Evolutionary conservation across 2,329 filamentous ascomycete genomes (phyloP).

Genomic region (Lachnellula suecica): DNA sequence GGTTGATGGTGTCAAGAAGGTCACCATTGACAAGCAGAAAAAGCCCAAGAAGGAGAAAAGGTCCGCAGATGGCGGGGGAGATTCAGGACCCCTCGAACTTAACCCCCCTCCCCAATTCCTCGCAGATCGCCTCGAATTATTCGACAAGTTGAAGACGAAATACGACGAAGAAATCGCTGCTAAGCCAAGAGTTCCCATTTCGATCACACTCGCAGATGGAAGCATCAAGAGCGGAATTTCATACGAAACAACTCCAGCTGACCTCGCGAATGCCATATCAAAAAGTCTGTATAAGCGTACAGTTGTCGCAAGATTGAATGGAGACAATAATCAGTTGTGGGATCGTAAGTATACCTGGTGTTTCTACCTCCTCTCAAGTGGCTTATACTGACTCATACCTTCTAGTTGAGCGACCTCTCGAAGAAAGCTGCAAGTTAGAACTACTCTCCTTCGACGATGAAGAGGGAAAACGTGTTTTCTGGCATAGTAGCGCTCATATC

Average conservation of each 20-base stretch:
- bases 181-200: slow-evolving; percentile 73
- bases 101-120: slow-evolving; percentile 71
- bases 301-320: slow-evolving; percentile 83
- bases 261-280: slow-evolving; percentile 75
- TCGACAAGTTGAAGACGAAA: slow-evolving; percentile 84
- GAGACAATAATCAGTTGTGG: slow-evolving; percentile 72
- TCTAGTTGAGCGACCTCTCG: slow-evolving; percentile 86
- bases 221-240: slow-evolving; percentile 72
- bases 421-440: slow-evolving; percentile 82
- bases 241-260: slow-evolving; percentile 86
- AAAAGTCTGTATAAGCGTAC: slow-evolving; percentile 84
- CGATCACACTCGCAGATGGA: slow-evolving; percentile 71
- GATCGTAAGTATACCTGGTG: too few species aligned
- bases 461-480: slow-evolving; percentile 88
- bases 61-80: slow-evolving; percentile 45
- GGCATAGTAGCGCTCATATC: slow-evolving; percentile 94
- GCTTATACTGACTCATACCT: too few species aligned
- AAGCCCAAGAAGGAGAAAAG: slow-evolving; percentile 44
- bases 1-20: slow-evolving; percentile 59
- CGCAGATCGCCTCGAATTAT: slow-evolving; percentile 79
- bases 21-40: slow-evolving; percentile 47
- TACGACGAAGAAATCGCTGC: slow-evolving; percentile 73
- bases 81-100: slow-evolving; percentile 44
- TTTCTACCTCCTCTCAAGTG: too few species aligned
- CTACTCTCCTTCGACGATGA: slow-evolving; percentile 77